Evolutionary conservation across 164 flowering plant genomes (phyloP).

Genomic region (Echeveria elegans): DNA sequence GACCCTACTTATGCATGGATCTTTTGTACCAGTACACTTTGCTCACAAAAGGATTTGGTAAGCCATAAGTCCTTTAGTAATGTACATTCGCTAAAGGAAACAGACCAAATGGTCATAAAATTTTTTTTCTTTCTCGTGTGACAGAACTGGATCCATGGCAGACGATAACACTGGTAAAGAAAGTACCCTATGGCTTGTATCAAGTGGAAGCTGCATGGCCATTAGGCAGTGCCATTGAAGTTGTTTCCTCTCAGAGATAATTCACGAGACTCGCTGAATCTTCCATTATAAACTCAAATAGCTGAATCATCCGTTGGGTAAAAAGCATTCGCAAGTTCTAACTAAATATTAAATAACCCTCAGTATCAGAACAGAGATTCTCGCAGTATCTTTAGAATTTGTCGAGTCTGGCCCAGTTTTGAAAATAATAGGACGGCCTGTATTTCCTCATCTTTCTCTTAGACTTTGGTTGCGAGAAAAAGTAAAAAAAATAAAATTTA

Average conservation of each 20-base stretch:
- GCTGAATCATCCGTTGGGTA: not conserved
- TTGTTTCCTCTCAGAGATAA: slow-evolving; percentile 33
- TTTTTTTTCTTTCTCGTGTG: not conserved
- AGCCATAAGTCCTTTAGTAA: slow-evolving; percentile 6
- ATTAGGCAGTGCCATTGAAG: slow-evolving; percentile 91
- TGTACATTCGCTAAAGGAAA: slow-evolving; percentile 8
- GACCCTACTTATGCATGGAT: slow-evolving; percentile 56
- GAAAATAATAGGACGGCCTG: slow-evolving; percentile 13
- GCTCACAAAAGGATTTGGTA: slow-evolving; percentile 55
- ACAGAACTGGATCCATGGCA: slow-evolving; percentile 74
- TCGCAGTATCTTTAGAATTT: not conserved
- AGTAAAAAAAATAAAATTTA: no score
- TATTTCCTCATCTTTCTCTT: no score
- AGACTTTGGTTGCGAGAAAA: no score
- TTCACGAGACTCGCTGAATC: not conserved
- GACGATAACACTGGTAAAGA: slow-evolving; percentile 77
- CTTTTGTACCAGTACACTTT: slow-evolving; percentile 40
- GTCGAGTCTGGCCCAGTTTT: not conserved
- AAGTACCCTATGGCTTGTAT: slow-evolving; percentile 47
- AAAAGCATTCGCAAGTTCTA: not conserved
- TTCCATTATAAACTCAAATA: not conserved
- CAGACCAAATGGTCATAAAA: slow-evolving; percentile 25
- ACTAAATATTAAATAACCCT: not conserved
- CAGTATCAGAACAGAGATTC: not conserved
- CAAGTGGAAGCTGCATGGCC: slow-evolving; percentile 98